Conservation (phyloP, 2,329 filamentous ascomycete species). For the Colletotrichum sp. region DNA sequence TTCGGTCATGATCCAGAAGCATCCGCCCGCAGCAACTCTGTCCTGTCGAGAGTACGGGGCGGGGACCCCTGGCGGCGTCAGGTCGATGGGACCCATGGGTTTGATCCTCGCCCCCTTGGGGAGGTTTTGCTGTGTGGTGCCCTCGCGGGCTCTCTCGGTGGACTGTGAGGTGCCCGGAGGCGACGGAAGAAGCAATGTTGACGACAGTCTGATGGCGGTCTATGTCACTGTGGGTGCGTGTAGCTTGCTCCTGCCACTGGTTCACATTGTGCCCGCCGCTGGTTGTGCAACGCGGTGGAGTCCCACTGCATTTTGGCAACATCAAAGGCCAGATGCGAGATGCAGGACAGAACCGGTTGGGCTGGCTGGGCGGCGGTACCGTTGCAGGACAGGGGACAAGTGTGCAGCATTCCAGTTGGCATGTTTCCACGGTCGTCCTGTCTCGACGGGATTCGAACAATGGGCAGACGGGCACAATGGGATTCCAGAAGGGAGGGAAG, state of each 20-base stretch:
- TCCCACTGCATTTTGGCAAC: not conserved
- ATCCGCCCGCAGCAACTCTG: not conserved
- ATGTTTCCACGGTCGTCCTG: not conserved
- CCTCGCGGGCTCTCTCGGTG: not conserved
- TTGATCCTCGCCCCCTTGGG: slow-evolving; percentile 1
- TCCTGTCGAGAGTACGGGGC: not conserved
- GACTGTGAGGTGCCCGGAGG: not conserved
- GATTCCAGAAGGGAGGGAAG: not conserved
- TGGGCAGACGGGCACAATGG: not conserved
- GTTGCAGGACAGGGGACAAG: not conserved
- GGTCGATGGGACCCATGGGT: not conserved
- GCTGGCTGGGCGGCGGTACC: not conserved
- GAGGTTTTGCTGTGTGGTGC: not conserved
- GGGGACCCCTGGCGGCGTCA: slow-evolving; percentile 1
- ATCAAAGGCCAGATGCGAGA: not conserved
- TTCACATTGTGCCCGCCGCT: not conserved
- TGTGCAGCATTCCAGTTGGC: not conserved
- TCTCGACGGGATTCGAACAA: not conserved
- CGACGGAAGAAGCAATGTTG: not conserved
- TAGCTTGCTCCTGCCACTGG: not conserved
- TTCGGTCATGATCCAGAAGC: not conserved
- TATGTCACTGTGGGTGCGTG: not conserved
- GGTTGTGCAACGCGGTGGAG: not conserved
- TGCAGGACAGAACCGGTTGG: not conserved
- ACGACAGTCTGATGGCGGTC: not conserved